Percentiles rank a stretch among this genome's conserved stretches.
Evolutionary conservation across 352 stramenopile species (phyloP).

Genomic region (Globisporangium abappressorium): DNA sequence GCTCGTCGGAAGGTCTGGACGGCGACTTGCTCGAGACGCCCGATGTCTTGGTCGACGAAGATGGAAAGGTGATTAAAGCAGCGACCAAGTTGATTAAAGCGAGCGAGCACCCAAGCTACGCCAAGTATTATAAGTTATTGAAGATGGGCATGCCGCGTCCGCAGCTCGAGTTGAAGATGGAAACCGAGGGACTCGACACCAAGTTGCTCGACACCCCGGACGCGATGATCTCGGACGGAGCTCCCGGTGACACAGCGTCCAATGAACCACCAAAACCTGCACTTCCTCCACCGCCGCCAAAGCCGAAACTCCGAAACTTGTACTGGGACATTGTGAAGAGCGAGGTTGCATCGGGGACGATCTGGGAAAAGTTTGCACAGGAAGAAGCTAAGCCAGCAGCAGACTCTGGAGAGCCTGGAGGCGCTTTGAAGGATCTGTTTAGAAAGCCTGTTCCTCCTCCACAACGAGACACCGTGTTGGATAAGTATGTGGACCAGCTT

Average conservation of each 20-base stretch:
- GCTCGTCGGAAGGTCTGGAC: conserved; percentile 57
- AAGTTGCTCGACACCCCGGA: conserved; percentile 86
- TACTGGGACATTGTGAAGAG: conserved; percentile 80
- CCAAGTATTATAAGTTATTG: conserved; percentile 96
- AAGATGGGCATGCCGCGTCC: conserved; percentile 93
- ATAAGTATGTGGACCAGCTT: conserved; percentile 67
- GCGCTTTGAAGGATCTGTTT: conserved; percentile 36
- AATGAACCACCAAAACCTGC: conserved; percentile 29
- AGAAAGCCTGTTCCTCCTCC: conserved; percentile 8
- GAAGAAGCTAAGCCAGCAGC: conserved; percentile 29
- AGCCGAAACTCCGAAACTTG: conserved; percentile 80
- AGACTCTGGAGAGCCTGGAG: conserved; percentile 14
- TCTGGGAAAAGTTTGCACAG: conserved; percentile 65
- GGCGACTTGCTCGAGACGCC: conserved; percentile 50
- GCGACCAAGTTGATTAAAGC: conserved; percentile 39
- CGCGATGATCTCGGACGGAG: conserved; percentile 56
- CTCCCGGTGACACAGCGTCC: conserved; percentile 14
- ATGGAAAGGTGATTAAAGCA: conserved; percentile 36
- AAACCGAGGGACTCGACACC: conserved; percentile 87
- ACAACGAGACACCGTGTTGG: conserved; percentile 39
- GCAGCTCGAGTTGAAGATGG: conserved; percentile 92
- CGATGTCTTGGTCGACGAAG: conserved; percentile 52
- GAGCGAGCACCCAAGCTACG: conserved; percentile 86
- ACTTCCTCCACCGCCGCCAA: conserved; percentile 43
- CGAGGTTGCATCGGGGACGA: conserved; percentile 56